Evolutionary conservation across 352 stramenopile genomes (phyloP), one percentile per base, ranked within the genome.

Genomic region (Phytophthora tubulina): DNA sequence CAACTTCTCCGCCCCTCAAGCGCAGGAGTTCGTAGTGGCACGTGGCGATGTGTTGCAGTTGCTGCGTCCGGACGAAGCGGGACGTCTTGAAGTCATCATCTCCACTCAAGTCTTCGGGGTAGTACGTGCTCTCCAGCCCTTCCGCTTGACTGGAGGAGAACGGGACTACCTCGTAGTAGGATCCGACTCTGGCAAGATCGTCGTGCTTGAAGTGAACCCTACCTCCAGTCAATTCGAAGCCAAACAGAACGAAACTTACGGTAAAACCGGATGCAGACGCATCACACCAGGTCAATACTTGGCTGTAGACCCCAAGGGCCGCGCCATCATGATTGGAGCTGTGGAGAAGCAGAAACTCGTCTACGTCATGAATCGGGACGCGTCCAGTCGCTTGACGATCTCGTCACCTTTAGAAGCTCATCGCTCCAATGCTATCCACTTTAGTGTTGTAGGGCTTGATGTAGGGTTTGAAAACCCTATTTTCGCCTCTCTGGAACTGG

Each of bases 261-360:
- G 97, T 53, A 99, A 99, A 81, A 98, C 94, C 0, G 97, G 97
- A 17, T 99, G 95, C 70, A 90, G 98, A 55, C 93, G 98, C 32
- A 98, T 98, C 65, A 98, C 98, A 14, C 98, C 98, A 0, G 98
- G 98, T 1, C 96, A 99, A 80, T 99, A 99, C 82, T 56, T 99
- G 32, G 97, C 97, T 1, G 88, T 85, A 7, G 98, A 99, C 76
- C 98, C 98, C 2, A 98, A 98, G 67, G 98, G 98, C 33, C 93
- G 98, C 17, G 97, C 98, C 17, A 87, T 99, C 17, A 98, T 99
- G 86, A 89, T 99, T 44, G 90, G 88, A 60, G 92, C 88, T 17
- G 79, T 99, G 27, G 98, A 99, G 86, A 99, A 99, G 81, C 97
- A 99, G 74, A 99, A 99, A 73, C 87, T 99, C 11, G 98, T 99